Base-by-base conservation (phyloP, 2,329 filamentous ascomycete genomes). In the Cryoendolithus antarcticus region DNA sequence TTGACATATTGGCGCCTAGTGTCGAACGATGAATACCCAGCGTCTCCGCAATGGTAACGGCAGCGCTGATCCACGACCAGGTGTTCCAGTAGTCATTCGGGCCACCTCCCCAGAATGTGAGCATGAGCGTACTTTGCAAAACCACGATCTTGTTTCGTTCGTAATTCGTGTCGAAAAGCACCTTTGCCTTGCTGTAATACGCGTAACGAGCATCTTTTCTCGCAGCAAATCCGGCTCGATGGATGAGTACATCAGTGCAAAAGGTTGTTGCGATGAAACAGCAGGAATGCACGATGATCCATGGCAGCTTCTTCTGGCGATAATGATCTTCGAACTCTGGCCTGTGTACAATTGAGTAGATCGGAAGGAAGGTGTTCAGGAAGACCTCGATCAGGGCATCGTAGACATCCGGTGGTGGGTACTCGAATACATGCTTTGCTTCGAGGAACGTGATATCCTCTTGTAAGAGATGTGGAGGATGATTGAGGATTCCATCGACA, bases 111-210 rank as follows among this genome's bases (percentile, higher is more conserved):
- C 41, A 44, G 38, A 51, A 51, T 5, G 40, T 44, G 15, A 51
- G 37, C 40, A 51, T 44, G 9, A 49, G 35, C 15, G 40, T 40
- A 10, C 32, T 44, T 30, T 51, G 41, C 9, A 51, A 24, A 9
- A 51, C 15, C n/a, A 49, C 42, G 19, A 49, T 43, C 38, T 49
- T 51, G 31, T 48, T 44, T 6, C 34, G 44, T 27, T 51, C 47
- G 35, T 51, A 51, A n/a, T 42, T 40, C 6, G 39, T 29, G 33
- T 44, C 43, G 37, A 49, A 49, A 2, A 51, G 30, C 4, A 35
- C 48, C 30, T 51, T 51, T 3, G 48, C 48, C 30, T 30, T 30
- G 35, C 37, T 33, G 13, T 39, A 39, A 10, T 39, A 39, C 9
- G 37, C 12, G 13, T 39, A 29, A 4, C 37, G 32, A 31, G 37